phyloP scores from a whole-genome alignment of 768 basidiomycete genomes.

The Phlebiopsis flavidoalba region DNA sequence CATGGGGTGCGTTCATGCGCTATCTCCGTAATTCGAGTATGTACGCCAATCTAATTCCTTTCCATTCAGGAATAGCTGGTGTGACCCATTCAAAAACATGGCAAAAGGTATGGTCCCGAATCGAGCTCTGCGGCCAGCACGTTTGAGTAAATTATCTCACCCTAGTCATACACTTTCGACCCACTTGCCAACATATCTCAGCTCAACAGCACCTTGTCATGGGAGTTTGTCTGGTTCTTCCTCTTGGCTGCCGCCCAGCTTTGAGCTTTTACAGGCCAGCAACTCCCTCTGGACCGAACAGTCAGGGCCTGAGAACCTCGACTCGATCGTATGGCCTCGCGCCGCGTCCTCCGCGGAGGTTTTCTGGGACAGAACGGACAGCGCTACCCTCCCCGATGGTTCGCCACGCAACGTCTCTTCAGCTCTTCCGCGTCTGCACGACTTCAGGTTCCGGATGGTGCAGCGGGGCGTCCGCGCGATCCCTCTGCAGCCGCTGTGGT shows the following conservation, averaged over 20 bases:
- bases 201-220: constrained; percentile 52
- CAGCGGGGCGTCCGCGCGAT: constrained; percentile 57
- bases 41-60: neutral
- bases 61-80: constrained; percentile 51
- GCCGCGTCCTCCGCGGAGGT: constrained; percentile 69
- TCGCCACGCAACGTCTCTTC: constrained; percentile 20
- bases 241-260: neutral
- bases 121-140: too few species aligned
- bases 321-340: constrained; percentile 67
- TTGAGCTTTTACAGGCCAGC: constrained; percentile 39
- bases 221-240: constrained; percentile 40
- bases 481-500: constrained; percentile 67
- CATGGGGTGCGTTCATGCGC: constrained; percentile 27
- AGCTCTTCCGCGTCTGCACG: constrained; percentile 65
- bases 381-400: constrained; percentile 33
- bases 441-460: constrained; percentile 55
- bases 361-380: constrained; percentile 61
- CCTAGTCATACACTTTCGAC: constrained; percentile 60
- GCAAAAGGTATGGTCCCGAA: constrained; percentile 36
- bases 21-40: too few species aligned
- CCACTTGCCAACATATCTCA: constrained; percentile 52
- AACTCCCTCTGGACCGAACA: constrained; percentile 75
- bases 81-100: constrained; percentile 79
- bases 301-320: constrained; percentile 61
- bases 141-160: too few species aligned